A percentile compares a stretch with the other conserved stretches of the same genome.
Evolutionary conservation across 257 asterid species (phyloP).

Genomic region (Solanum sejunctum): DNA sequence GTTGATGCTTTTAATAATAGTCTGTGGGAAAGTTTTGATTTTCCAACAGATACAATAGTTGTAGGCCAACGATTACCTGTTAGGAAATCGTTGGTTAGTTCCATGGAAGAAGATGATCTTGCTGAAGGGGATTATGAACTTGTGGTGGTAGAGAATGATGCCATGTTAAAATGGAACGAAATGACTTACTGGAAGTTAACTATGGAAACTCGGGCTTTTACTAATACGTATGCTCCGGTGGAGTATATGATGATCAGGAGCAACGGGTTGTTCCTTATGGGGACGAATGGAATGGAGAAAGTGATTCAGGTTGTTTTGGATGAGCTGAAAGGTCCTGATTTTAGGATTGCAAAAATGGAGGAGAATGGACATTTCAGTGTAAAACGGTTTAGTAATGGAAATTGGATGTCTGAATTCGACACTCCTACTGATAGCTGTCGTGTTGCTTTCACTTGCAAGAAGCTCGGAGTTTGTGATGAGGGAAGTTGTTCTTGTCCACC

Average conservation of each 20-base stretch:
- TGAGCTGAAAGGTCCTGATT: neutral
- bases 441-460: conserved; percentile 1
- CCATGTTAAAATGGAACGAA: conserved; percentile 29
- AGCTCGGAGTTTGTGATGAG: neutral
- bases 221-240: conserved; percentile 13
- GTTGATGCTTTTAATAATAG: conserved; percentile 30
- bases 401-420: neutral
- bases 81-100: conserved; percentile 19
- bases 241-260: conserved; percentile 19
- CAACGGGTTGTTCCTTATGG: neutral
- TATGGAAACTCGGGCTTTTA: conserved; percentile 33
- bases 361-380: neutral
- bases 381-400: neutral
- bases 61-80: conserved; percentile 30
- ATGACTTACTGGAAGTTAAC: conserved; percentile 47
- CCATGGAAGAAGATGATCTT: conserved; percentile 26
- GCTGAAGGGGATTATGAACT: conserved; percentile 33
- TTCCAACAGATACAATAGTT: conserved; percentile 61
- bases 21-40: conserved; percentile 55
- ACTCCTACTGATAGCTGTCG: neutral
- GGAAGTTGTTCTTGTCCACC: conserved; percentile 3
- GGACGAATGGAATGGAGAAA: neutral
- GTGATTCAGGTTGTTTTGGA: neutral
- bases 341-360: neutral
- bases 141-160: conserved; percentile 31